Percentiles rank a stretch among this genome's conserved stretches.
These are phyloP conservation scores for Pseudogymnoascus sp. DNA, from an alignment of 2,329 filamentous ascomycete species.

Conservation along the genomic window DNA sequence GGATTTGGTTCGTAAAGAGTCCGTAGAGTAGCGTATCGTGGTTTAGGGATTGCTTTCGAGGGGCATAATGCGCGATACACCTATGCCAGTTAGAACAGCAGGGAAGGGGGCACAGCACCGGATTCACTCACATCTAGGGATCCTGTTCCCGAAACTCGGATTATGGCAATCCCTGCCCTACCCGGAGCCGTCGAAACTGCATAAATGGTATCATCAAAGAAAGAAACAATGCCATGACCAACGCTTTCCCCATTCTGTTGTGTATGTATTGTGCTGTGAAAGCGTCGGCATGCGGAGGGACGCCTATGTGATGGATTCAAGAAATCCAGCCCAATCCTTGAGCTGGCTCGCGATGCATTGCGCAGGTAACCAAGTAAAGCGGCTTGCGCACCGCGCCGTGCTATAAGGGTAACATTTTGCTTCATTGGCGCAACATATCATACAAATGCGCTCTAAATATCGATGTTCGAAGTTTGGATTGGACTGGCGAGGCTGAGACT, in stretches of 20 bases:
- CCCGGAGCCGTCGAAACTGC: constrained; percentile 83
- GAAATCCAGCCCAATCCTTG: background rate
- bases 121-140: constrained; percentile 51
- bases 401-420: background rate
- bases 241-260: background rate
- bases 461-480: background rate
- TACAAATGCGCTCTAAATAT: background rate
- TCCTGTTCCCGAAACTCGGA: constrained; percentile 75
- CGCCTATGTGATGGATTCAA: background rate
- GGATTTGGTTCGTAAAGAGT: constrained; percentile 57
- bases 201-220: constrained; percentile 62
- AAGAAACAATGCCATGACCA: background rate
- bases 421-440: constrained; percentile 5
- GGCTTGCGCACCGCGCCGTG: background rate
- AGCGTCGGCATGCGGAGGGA: background rate
- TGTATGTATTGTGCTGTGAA: background rate
- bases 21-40: constrained; percentile 62
- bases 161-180: constrained; percentile 80
- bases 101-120: background rate
- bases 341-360: background rate
- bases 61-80: constrained; percentile 60
- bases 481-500: background rate
- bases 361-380: background rate
- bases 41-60: constrained; percentile 41
- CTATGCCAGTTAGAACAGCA: constrained; percentile 28